phyloP scores from a whole-genome alignment of 371 early-diverging fungal genomes.

The Mucor ambiguus region DNA sequence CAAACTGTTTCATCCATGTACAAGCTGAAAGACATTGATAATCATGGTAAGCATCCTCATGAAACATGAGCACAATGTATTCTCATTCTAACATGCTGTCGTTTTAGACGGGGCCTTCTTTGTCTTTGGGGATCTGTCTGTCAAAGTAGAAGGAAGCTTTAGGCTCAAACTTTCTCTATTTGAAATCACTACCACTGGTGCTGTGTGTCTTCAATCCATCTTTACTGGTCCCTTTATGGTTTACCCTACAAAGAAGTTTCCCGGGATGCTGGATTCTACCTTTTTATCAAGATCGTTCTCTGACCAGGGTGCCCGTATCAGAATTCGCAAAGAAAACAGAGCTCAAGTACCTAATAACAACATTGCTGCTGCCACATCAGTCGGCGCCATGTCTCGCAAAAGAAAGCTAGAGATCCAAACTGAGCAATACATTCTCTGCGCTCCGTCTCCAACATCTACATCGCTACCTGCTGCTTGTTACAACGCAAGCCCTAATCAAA shows the following conservation, averaged over 20 bases:
- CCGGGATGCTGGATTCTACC: slow-evolving; percentile 80
- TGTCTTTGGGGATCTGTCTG: slow-evolving; percentile 93
- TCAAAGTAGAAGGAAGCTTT: slow-evolving; percentile 87
- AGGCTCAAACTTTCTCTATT: slow-evolving; percentile 88
- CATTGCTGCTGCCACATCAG: background rate
- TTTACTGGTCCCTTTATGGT: slow-evolving; percentile 74
- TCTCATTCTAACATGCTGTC: background rate
- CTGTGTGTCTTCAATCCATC: slow-evolving; percentile 28
- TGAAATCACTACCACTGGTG: slow-evolving; percentile 66
- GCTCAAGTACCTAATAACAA: slow-evolving; percentile 23
- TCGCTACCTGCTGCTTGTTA: background rate
- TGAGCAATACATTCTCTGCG: slow-evolving; percentile 4
- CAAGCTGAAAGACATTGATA: slow-evolving; percentile 46
- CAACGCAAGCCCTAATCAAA: background rate
- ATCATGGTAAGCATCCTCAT: slow-evolving; percentile 29
- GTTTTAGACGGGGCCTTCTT: slow-evolving; percentile 86
- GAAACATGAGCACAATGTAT: background rate
- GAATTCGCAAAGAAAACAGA: slow-evolving; percentile 56
- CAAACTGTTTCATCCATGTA: slow-evolving; percentile 53
- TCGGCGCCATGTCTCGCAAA: slow-evolving; percentile 24
- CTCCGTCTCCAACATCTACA: background rate
- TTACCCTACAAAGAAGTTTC: slow-evolving; percentile 87
- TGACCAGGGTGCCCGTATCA: slow-evolving; percentile 55
- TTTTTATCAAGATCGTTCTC: slow-evolving; percentile 54
- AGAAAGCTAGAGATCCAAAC: slow-evolving; percentile 31